Conservation (phyloP, 306 rosid species). For the Lathyrus sativus region DNA sequence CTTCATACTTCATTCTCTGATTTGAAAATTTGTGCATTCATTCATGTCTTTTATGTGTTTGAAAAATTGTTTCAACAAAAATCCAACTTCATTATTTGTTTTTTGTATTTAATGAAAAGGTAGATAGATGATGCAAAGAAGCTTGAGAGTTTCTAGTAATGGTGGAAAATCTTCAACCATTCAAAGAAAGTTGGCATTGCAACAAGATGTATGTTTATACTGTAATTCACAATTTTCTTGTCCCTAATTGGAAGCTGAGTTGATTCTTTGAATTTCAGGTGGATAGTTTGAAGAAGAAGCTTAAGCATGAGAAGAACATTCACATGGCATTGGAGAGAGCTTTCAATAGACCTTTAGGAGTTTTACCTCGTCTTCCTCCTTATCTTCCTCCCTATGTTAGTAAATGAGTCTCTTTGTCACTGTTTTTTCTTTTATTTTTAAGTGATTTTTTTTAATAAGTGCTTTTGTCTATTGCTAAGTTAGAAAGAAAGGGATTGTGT, state of each 20-base stretch:
- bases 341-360: constrained; percentile 88
- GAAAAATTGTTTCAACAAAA: constrained; percentile 54
- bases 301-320: constrained; percentile 80
- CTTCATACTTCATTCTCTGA: too few relatives aligned
- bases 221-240: constrained; percentile 8
- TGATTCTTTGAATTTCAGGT: constrained; percentile 54
- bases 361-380: constrained; percentile 95
- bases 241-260: constrained; percentile 14
- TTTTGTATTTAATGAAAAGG: constrained; percentile 30
- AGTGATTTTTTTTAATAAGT: constrained; percentile 21
- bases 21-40: constrained; percentile 30
- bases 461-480: background rate
- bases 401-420: constrained; percentile 15
- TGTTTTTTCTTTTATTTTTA: background rate
- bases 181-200: constrained; percentile 73
- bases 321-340: constrained; percentile 90
- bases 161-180: constrained; percentile 55
- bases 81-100: constrained; percentile 32
- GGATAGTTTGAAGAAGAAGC: constrained; percentile 87
- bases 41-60: constrained; percentile 37
- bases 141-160: constrained; percentile 43
- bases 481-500: constrained; percentile 25
- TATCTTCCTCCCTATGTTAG: constrained; percentile 85
- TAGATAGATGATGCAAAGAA: constrained; percentile 63
- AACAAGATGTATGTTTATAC: constrained; percentile 61